Evolutionary conservation across 306 rosid genomes (phyloP).

Genomic region (Cicer chorassanicum): DNA sequence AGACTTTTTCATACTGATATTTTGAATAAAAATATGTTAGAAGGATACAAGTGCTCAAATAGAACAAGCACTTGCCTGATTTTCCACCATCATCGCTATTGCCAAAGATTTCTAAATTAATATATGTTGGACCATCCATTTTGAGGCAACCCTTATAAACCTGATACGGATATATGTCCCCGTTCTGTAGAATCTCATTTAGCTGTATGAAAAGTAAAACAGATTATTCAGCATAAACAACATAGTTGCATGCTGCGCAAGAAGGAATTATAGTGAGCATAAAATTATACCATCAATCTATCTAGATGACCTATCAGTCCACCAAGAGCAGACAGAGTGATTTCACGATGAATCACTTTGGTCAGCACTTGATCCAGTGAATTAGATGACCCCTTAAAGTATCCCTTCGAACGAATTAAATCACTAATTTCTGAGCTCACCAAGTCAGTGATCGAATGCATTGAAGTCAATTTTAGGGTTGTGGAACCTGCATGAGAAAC

Average conservation of each 20-base stretch:
- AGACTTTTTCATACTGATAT: slow-evolving; percentile 29
- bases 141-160: slow-evolving; percentile 85
- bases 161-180: slow-evolving; percentile 77
- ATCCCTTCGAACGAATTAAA: slow-evolving; percentile 66
- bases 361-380: slow-evolving; percentile 62
- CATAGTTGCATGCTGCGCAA: slow-evolving; percentile 11
- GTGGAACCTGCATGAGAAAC: slow-evolving; percentile 64
- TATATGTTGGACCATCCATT: slow-evolving; percentile 96
- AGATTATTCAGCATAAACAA: slow-evolving; percentile 39
- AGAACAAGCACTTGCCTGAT: slow-evolving; percentile 68
- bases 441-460: slow-evolving; percentile 60
- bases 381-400: slow-evolving; percentile 74
- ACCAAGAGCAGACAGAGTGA: slow-evolving; percentile 71
- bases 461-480: slow-evolving; percentile 66
- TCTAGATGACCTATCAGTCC: slow-evolving; percentile 81
- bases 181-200: slow-evolving; percentile 74
- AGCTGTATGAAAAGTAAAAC: slow-evolving; percentile 57
- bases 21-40: slow-evolving; percentile 39
- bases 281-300: slow-evolving; percentile 77
- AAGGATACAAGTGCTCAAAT: slow-evolving; percentile 27
- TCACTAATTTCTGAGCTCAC: slow-evolving; percentile 65
- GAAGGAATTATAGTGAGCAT: slow-evolving; percentile 34
- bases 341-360: slow-evolving; percentile 59
- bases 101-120: slow-evolving; percentile 86
- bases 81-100: slow-evolving; percentile 87